These are phyloP conservation scores for Ceratonia siliqua DNA, from an alignment of 306 rosid genomes.

Conservation along the genomic window DNA sequence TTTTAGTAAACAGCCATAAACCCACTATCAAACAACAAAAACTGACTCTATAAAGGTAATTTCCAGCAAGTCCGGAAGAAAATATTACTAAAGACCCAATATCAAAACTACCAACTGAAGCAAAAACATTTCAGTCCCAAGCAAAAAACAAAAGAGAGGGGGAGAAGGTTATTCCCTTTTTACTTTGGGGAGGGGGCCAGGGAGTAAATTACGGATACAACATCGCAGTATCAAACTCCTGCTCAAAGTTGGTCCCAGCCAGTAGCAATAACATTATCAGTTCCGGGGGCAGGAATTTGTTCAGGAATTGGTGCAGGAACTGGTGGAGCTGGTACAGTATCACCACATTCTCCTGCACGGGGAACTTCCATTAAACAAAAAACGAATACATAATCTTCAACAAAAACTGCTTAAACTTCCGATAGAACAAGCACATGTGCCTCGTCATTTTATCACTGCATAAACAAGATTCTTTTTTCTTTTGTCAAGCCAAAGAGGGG, in stretches of 20 bases:
- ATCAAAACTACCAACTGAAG: neutral
- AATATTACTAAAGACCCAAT: neutral
- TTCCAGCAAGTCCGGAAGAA: neutral
- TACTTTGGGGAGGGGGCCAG: neutral
- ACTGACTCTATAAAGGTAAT: neutral
- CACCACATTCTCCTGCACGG: constrained; percentile 7
- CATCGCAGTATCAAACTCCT: neutral
- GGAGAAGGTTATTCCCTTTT: neutral
- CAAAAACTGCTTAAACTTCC: neutral
- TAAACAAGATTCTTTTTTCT: neutral
- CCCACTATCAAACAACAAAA: neutral
- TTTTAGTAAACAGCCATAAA: neutral
- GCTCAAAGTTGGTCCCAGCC: neutral
- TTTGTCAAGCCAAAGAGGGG: neutral
- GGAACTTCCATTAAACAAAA: neutral
- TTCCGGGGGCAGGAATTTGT: neutral
- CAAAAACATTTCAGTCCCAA: neutral
- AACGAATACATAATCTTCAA: neutral
- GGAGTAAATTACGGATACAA: neutral
- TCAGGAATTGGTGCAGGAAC: neutral
- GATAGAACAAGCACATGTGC: neutral
- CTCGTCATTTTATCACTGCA: neutral
- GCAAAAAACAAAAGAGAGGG: neutral
- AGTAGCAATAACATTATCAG: neutral
- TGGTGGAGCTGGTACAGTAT: neutral